phyloP scores from a whole-genome alignment of 768 basidiomycete genomes.

The Lentinula raphanica region DNA sequence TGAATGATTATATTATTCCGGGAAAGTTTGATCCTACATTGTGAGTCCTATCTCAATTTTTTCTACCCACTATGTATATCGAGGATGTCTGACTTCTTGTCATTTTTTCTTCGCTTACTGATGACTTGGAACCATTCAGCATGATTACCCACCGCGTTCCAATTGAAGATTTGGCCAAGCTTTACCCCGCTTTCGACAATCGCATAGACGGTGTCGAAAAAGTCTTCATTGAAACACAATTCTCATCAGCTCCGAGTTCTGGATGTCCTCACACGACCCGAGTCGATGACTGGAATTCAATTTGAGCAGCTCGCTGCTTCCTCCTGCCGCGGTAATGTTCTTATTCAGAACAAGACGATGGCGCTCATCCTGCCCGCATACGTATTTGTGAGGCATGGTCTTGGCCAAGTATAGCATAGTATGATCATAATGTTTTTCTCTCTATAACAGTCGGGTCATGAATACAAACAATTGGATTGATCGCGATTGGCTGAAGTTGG shows the following conservation, averaged over 20 bases:
- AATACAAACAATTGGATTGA: neutral
- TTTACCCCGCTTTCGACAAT: conserved; percentile 63
- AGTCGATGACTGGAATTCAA: conserved; percentile 38
- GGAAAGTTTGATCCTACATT: conserved; percentile 65
- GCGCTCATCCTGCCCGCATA: neutral
- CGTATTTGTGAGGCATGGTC: neutral
- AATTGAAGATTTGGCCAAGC: conserved; percentile 59
- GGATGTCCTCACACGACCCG: conserved; percentile 49
- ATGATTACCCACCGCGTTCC: conserved; percentile 55
- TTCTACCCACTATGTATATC: neutral
- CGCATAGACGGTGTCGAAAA: conserved; percentile 54
- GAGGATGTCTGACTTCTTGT: neutral
- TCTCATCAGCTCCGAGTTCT: conserved; percentile 35
- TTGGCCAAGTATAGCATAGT: neutral
- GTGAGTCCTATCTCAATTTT: conserved; percentile 29
- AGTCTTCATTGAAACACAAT: conserved; percentile 71
- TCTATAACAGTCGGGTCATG: neutral
- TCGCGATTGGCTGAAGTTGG: neutral
- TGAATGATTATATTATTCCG: conserved; percentile 56
- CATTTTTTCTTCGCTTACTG: neutral
- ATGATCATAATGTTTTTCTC: neutral
- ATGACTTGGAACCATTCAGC: conserved; percentile 18
- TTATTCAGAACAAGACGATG: too few species aligned
- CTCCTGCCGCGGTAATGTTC: too few species aligned
- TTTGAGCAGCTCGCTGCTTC: neutral